Evolutionary conservation across 371 early-diverging fungal species (phyloP), one percentile per base, ranked within the genome.

Genomic region (Saksenaea oblongispora): DNA sequence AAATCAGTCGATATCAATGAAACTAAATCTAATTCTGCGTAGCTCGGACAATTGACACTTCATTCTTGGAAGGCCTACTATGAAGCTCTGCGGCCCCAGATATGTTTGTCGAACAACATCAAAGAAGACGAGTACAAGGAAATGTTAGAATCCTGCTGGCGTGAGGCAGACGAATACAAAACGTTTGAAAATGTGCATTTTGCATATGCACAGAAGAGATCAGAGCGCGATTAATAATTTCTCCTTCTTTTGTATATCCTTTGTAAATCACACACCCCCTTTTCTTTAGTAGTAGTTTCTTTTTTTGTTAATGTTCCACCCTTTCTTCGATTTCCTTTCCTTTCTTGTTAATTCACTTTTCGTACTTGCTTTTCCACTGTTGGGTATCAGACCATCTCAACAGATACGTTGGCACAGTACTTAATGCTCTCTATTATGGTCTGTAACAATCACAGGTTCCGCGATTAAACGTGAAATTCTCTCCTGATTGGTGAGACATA

Each of bases 141-240:
- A 2, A 63, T 58, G n/a, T 35, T 78, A 26, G 39, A 71, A 22
- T 27, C 62, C 11, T 80, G 81, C 56, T 75, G 74, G 76, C 58
- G 65, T 34, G 81, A 80, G 61, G 78, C 81, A 22, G 73, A 81
- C 28, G 74, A 74, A 51, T 71, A 76, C 68, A 78, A 78, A 58
- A 81, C 78, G 15, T 81, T 78, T 73, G 82, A 82, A 65, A 82
- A 82, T 58, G 71, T 82, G 31, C 82, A 82, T 56, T 82, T 82
- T 67, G 74, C 77, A 13, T 82, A 78, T 62, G 82, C 75, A 3
- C 79, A 82, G 58, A 82, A 82, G 58, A 66, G 63, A 60, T 37
- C 59, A 34, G 51, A 47, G 11, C 51, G 51, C 22, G 51, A 47
- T 22, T 47, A 47, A 47, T 31, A 31, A 17, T 44, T 7, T 28